These are phyloP conservation scores for Verticillium nonalfalfae DNA, from an alignment of 2,329 filamentous ascomycete genomes.

Conservation along the genomic window DNA sequence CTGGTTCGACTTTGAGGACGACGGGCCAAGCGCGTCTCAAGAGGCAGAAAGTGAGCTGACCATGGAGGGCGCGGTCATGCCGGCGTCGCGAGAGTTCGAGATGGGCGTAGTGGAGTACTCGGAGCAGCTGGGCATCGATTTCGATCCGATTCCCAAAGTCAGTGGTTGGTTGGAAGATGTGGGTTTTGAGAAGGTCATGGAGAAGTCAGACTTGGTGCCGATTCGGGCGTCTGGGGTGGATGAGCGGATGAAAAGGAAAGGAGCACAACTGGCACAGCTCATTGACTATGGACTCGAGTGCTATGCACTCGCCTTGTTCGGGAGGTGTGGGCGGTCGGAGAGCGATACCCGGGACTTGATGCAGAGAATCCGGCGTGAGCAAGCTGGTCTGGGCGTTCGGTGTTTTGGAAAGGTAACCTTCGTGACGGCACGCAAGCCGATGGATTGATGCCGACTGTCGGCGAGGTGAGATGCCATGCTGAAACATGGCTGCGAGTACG, in stretches of 20 bases:
- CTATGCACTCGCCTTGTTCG: slow-evolving; percentile 25
- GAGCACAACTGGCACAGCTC: slow-evolving; percentile 27
- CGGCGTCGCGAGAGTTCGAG: slow-evolving; percentile 23
- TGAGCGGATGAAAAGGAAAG: slow-evolving; percentile 27
- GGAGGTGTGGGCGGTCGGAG: slow-evolving; percentile 23
- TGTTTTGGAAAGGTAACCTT: slow-evolving; percentile 2
- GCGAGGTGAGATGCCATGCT: background rate
- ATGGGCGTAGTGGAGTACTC: slow-evolving; percentile 19
- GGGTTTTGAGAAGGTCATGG: slow-evolving; percentile 32
- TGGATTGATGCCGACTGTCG: slow-evolving; percentile 1
- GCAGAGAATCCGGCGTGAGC: slow-evolving; percentile 17
- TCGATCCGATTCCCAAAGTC: slow-evolving; percentile 29
- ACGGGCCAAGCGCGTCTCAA: slow-evolving; percentile 7
- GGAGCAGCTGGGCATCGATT: slow-evolving; percentile 25
- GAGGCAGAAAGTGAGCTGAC: background rate
- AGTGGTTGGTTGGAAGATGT: slow-evolving; percentile 25
- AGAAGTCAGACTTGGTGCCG: slow-evolving; percentile 34
- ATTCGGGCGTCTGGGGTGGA: slow-evolving; percentile 32
- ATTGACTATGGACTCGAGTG: slow-evolving; percentile 28
- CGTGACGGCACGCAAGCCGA: slow-evolving; percentile 10
- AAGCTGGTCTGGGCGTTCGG: background rate
- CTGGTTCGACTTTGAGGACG: slow-evolving; percentile 31
- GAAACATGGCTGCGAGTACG: background rate
- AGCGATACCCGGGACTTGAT: slow-evolving; percentile 21
- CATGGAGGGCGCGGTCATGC: slow-evolving; percentile 6